Conservation (phyloP, 345 rosid genomes). For the Rhodomyrtus tomentosa region DNA sequence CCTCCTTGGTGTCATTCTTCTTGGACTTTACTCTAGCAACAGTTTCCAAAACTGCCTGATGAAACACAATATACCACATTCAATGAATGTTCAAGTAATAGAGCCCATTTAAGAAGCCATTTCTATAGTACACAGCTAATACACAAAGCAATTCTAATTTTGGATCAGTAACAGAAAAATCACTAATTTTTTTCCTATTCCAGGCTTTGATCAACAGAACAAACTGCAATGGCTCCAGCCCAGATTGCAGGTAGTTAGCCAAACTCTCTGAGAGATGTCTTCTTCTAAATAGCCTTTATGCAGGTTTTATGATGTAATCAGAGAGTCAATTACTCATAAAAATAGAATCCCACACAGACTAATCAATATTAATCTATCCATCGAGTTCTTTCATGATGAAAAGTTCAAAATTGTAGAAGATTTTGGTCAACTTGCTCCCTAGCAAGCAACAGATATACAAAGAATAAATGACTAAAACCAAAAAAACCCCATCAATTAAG, state of each 20-base stretch:
- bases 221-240: background rate
- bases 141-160: background rate
- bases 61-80: background rate
- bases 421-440: background rate
- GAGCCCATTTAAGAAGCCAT: background rate
- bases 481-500: background rate
- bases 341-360: background rate
- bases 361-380: background rate
- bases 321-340: background rate
- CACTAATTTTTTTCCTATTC: background rate
- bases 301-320: background rate
- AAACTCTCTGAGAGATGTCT: background rate
- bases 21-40: conserved; percentile 76
- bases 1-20: conserved; percentile 88
- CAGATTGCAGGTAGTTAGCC: background rate
- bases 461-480: background rate
- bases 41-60: conserved; percentile 88
- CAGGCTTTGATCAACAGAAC: background rate
- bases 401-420: background rate
- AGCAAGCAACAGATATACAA: background rate
- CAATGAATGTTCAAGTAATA: background rate
- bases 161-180: background rate
- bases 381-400: background rate
- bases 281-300: background rate
- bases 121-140: background rate